phyloP scores from a whole-genome alignment of 2,329 filamentous ascomycete genomes.

The Harringtonia lauricola region DNA sequence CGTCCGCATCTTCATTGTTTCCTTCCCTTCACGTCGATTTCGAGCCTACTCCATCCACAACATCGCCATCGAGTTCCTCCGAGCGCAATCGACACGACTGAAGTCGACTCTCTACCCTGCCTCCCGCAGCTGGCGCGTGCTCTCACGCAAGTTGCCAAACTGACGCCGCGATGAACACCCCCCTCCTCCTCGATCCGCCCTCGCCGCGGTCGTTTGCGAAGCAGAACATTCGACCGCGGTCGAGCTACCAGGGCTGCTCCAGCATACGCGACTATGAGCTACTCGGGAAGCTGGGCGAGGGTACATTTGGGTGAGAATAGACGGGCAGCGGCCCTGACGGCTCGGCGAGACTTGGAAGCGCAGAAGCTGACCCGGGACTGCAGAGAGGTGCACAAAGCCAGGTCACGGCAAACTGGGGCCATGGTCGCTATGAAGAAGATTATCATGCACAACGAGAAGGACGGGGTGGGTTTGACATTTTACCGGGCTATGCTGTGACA shows the following conservation, averaged over 20 bases:
- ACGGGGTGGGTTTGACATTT: conserved; percentile 51
- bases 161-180: conserved; percentile 2
- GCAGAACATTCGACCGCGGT: conserved; percentile 41
- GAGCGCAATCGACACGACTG: too few species aligned
- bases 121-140: too few species aligned
- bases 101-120: too few species aligned
- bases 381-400: conserved; percentile 84
- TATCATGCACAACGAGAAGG: conserved; percentile 98
- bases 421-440: conserved; percentile 95
- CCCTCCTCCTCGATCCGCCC: conserved; percentile 1
- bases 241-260: conserved; percentile 74
- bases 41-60: too few species aligned
- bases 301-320: conserved; percentile 70
- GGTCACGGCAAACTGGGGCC: conserved; percentile 60
- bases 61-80: too few species aligned
- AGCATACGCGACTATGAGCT: conserved; percentile 72
- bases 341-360: conserved; percentile 22
- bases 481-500: too few species aligned
- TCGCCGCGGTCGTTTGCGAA: conserved; percentile 47
- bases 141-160: too few species aligned
- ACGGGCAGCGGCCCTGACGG: conserved; percentile 20
- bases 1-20: too few species aligned
- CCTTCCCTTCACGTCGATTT: too few species aligned
- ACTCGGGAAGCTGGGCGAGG: conserved; percentile 77
- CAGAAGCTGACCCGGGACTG: conserved; percentile 9